Conservation (phyloP, 768 basidiomycete species). For the Porphyrellus cyaneotinctus region DNA sequence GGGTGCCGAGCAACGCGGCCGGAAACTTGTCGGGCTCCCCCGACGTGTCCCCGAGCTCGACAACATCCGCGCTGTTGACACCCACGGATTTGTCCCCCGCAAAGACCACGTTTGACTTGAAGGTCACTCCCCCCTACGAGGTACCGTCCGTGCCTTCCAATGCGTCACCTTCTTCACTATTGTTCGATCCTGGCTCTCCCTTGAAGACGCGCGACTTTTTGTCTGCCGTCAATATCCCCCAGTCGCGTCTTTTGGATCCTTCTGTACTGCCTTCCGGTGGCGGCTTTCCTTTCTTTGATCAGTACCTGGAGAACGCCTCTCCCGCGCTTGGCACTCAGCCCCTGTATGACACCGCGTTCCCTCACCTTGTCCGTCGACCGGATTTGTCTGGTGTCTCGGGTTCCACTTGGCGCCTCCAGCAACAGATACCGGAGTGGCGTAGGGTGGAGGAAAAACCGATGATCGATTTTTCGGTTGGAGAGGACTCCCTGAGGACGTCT, state of each 20-base stretch:
- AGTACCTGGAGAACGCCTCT: slow-evolving; percentile 44
- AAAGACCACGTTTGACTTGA: slow-evolving; percentile 52
- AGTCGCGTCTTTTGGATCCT: slow-evolving; percentile 24
- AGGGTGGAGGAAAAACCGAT: slow-evolving; percentile 32
- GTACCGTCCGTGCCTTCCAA: slow-evolving; percentile 24
- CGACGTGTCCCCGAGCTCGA: slow-evolving; percentile 71
- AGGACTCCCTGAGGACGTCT: slow-evolving; percentile 30
- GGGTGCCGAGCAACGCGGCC: slow-evolving; percentile 41
- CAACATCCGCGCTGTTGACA: slow-evolving; percentile 65
- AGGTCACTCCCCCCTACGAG: slow-evolving; percentile 52
- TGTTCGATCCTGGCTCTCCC: slow-evolving; percentile 44
- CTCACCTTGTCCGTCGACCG: slow-evolving; percentile 21
- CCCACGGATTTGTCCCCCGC: slow-evolving; percentile 73
- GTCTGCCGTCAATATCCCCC: slow-evolving; percentile 21
- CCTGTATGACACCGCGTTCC: slow-evolving; percentile 32
- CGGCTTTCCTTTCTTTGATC: slow-evolving; percentile 47
- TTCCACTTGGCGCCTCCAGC: slow-evolving; percentile 26
- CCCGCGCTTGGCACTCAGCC: slow-evolving; percentile 36
- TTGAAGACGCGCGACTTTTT: slow-evolving; percentile 31
- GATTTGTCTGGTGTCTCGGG: slow-evolving; percentile 14
- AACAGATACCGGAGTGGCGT: slow-evolving; percentile 42
- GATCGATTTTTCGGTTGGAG: slow-evolving; percentile 24
- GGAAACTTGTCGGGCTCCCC: slow-evolving; percentile 46
- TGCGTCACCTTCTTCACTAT: slow-evolving; percentile 36
- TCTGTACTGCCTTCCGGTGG: slow-evolving; percentile 20